Evolutionary conservation across 805 yeast species (phyloP).

Genomic region (Sugiyamaella boreocaroliniensis): DNA sequence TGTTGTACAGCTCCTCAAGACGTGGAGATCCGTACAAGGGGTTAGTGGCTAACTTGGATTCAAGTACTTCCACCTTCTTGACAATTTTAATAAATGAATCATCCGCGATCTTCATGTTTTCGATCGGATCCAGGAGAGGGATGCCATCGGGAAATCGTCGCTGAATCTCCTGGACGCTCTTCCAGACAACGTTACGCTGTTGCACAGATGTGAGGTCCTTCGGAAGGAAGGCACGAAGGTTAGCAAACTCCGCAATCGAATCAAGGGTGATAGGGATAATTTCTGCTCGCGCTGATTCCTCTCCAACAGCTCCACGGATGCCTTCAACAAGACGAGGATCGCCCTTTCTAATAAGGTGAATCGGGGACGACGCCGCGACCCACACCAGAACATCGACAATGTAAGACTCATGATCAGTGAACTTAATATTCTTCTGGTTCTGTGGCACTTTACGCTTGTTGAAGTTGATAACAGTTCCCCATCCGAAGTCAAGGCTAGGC

Average conservation of each 20-base stretch:
- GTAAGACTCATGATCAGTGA: conserved; percentile 82
- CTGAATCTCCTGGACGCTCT: conserved; percentile 72
- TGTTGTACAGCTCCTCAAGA: conserved; percentile 54
- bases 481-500: conserved; percentile 67
- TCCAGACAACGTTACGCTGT: conserved; percentile 49
- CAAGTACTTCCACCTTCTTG: conserved; percentile 76
- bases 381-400: conserved; percentile 79
- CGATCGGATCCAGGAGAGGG: conserved; percentile 85
- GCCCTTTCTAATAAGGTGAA: conserved; percentile 67
- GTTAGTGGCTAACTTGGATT: conserved; percentile 62
- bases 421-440: conserved; percentile 31
- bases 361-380: conserved; percentile 66
- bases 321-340: conserved; percentile 81
- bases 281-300: conserved; percentile 66
- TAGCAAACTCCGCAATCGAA: conserved; percentile 68
- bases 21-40: conserved; percentile 48
- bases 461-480: conserved; percentile 85
- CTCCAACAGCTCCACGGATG: conserved; percentile 71
- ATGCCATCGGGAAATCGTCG: conserved; percentile 85
- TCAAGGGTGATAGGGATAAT: conserved; percentile 79
- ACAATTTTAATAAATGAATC: conserved; percentile 63
- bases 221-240: conserved; percentile 75
- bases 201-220: conserved; percentile 47
- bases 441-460: conserved; percentile 49
- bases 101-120: conserved; percentile 85